Conservation (phyloP, 495 filamentous ascomycete species). For the Hypomontagnella monticulosa region DNA sequence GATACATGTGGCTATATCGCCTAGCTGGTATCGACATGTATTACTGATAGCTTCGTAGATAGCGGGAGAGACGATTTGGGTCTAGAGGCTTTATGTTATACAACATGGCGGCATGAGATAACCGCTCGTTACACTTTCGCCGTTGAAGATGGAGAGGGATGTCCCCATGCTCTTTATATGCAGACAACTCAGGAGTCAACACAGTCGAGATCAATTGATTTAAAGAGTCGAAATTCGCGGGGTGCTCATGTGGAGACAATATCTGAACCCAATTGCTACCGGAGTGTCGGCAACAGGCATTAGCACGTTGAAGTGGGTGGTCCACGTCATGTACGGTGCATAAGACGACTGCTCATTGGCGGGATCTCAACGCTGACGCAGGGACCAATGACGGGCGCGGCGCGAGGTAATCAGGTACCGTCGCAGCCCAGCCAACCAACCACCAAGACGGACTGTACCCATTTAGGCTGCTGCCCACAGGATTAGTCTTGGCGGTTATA, state of each 20-base stretch:
- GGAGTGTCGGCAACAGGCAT: conserved; percentile 21
- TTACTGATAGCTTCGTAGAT: no score
- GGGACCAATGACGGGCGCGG: conserved; percentile 7
- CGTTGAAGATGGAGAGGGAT: no score
- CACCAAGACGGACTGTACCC: conserved; percentile 21
- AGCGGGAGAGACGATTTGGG: no score
- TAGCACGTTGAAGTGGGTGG: conserved; percentile 20
- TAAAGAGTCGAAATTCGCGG: conserved; percentile 3
- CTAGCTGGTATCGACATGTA: not conserved
- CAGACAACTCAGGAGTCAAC: not conserved
- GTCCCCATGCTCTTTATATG: no score
- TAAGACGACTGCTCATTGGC: conserved; percentile 17
- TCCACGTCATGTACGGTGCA: conserved; percentile 32
- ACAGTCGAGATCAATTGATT: not conserved
- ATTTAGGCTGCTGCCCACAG: conserved; percentile 13
- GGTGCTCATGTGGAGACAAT: conserved; percentile 14
- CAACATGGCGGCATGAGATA: no score
- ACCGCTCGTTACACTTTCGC: no score
- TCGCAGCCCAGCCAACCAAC: conserved; percentile 15
- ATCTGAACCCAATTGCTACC: conserved; percentile 9
- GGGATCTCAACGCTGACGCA: conserved; percentile 14
- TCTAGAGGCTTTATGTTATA: no score
- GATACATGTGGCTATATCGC: not conserved
- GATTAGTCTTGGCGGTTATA: conserved; percentile 34
- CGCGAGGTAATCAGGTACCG: conserved; percentile 7